Percentiles rank a stretch among this genome's conserved stretches.
Evolutionary conservation across 768 basidiomycete genomes (phyloP).

Genomic region (Coprinellus aureogranulatus): DNA sequence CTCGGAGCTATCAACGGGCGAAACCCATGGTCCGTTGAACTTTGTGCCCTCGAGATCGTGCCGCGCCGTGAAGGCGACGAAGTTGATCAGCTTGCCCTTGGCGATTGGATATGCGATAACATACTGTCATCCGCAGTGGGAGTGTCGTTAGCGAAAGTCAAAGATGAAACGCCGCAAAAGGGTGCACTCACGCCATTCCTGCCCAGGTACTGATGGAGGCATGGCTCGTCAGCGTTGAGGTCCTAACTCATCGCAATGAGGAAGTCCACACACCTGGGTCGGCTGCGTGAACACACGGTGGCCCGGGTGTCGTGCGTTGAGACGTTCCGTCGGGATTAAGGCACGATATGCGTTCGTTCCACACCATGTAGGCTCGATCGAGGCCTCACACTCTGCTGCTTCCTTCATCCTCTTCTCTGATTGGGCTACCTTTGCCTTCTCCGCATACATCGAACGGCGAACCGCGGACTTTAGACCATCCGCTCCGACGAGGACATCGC

Average conservation of each 20-base stretch:
- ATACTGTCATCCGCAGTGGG: conserved; percentile 36
- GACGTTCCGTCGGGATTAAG: conserved; percentile 50
- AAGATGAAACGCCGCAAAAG: not conserved
- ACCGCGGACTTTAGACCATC: conserved; percentile 65
- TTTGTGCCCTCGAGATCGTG: conserved; percentile 52
- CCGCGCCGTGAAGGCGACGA: conserved; percentile 54
- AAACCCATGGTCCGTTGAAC: conserved; percentile 53
- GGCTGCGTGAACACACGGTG: conserved; percentile 49
- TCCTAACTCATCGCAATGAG: not conserved
- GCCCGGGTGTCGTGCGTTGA: conserved; percentile 40
- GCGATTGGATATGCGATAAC: conserved; percentile 62
- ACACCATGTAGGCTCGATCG: conserved; percentile 56
- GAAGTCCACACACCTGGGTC: conserved; percentile 39
- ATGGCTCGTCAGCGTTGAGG: not conserved
- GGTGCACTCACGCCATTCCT: conserved; percentile 39
- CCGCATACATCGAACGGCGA: conserved; percentile 36
- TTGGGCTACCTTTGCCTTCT: conserved; percentile 34
- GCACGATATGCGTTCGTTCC: conserved; percentile 60
- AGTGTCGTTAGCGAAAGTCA: not conserved
- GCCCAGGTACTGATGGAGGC: conserved; percentile 51
- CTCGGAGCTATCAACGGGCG: conserved; percentile 43
- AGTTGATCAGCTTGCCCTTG: conserved; percentile 56
- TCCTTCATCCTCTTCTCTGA: conserved; percentile 33
- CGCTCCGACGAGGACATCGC: conserved; percentile 70
- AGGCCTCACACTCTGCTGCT: conserved; percentile 39